Percentiles rank a stretch among this genome's conserved stretches.
Evolutionary conservation across 257 asterid species (phyloP).

Genomic region (Capsicum chinense): DNA sequence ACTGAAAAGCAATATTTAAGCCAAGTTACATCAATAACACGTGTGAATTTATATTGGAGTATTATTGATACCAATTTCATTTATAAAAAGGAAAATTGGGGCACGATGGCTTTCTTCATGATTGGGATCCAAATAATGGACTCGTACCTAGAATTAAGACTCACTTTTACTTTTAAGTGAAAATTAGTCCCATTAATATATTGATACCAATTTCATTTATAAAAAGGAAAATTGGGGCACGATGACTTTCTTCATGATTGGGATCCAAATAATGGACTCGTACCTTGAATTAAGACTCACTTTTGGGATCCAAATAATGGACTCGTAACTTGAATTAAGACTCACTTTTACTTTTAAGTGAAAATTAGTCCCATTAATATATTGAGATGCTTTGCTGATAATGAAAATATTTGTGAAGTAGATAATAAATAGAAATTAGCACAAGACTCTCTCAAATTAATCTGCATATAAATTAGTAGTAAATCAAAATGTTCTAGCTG

Average conservation of each 20-base stretch:
- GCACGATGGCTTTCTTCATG: constrained; percentile 30
- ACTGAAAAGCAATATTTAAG: neutral
- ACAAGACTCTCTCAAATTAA: too few species aligned
- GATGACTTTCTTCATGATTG: constrained; percentile 28
- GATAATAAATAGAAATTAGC: too few species aligned
- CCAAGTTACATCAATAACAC: constrained; percentile 34
- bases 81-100: neutral
- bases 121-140: neutral
- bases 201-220: neutral
- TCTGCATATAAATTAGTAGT: too few species aligned
- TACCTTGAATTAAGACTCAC: constrained; percentile 12
- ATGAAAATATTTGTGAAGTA: too few species aligned
- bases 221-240: neutral
- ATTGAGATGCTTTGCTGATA: too few species aligned
- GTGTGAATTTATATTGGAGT: neutral
- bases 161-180: too few species aligned
- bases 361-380: too few species aligned
- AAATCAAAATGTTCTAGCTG: too few species aligned
- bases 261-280: neutral
- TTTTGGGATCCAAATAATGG: neutral
- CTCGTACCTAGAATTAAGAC: constrained; percentile 26
- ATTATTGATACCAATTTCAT: neutral
- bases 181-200: too few species aligned
- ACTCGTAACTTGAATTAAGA: too few species aligned
- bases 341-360: too few species aligned